Conservation (phyloP, 1,284 basidiomycete species). For the Apiotrichum gamsii region DNA sequence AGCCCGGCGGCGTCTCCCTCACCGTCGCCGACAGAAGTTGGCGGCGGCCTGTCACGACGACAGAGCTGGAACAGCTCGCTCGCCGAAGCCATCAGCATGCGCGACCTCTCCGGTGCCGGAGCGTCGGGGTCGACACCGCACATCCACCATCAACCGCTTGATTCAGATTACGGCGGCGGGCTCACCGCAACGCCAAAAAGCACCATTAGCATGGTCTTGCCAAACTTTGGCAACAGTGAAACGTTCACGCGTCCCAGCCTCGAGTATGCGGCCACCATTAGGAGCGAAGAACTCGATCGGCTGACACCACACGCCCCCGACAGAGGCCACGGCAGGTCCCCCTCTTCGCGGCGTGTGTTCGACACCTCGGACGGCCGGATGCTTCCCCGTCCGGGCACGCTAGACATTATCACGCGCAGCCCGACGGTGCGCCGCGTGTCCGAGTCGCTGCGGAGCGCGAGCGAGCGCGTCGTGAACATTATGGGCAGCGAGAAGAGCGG, state of each 20-base stretch:
- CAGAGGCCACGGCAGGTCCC: conserved; percentile 5
- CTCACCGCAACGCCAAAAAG: too few species aligned
- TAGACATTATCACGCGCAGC: conserved; percentile 20
- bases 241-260: too few species aligned
- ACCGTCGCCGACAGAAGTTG: conserved; percentile 19
- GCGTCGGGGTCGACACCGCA: too few species aligned
- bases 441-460: conserved; percentile 45
- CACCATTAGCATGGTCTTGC: too few species aligned
- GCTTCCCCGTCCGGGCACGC: conserved; percentile 8
- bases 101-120: conserved; percentile 2
- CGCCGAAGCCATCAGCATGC: conserved; percentile 3
- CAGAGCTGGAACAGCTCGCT: conserved; percentile 29
- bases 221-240: too few species aligned
- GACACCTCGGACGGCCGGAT: conserved; percentile 23
- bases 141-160: too few species aligned
- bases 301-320: conserved; percentile 3
- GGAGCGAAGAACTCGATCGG: not conserved
- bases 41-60: conserved; percentile 27
- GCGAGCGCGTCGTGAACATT: conserved; percentile 63
- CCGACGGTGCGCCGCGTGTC: conserved; percentile 37
- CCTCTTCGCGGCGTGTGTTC: conserved; percentile 15
- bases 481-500: conserved; percentile 56
- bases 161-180: too few species aligned
- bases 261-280: too few species aligned
- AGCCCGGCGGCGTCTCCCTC: conserved; percentile 25